Evolutionary conservation across 306 rosid species (phyloP), one percentile per base, ranked within the genome.

Genomic region (Quercus alba): DNA sequence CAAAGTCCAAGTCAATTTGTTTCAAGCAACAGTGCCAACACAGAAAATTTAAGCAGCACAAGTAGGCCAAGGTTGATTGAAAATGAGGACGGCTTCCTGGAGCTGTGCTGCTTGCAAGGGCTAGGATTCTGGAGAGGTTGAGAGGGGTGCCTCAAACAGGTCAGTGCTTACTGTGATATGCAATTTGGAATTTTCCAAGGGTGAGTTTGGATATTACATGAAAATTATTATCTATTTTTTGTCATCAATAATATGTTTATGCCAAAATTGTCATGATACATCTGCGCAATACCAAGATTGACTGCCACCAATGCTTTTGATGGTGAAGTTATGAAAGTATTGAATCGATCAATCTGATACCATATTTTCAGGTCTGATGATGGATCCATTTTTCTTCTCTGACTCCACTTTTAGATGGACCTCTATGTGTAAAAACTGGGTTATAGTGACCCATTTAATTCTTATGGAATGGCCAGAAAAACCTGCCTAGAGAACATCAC

Each of bases 91-190:
- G 97, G 80, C 87, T 94, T 38, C 99, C 97, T 5, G 89, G 87
- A 2, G 84, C 90, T 31, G 99, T 94, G 55, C 51, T 91, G n/a
- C 94, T 91, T 72, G 97, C 98, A 41, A 81, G 96, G 4, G 13
- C 26, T 0, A 25, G 26, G 26, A 1, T 25, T 25, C 1, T 25
- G 26, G 26, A 25, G 26, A 25, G 26, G 26, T 25, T 25, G 26
- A 25, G 26, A 25, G 26, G 26, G 26, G 26, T 25, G 26, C 1
- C 26, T 25, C 26, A 25, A 25, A 25, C 1, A 25, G 26, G 26
- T 25, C 26, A 25, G 26, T 25, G 26, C 26, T 25, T 25, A 25
- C 26, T 25, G 26, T 25, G 26, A 25, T 25, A 25, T 25, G 26
- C 26, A 25, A 25, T 25, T 25, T 25, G 26, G 26, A 25, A 25